These are phyloP conservation scores for Cladobotryum mycophilum DNA, from an alignment of 2,329 filamentous ascomycete species.

Conservation along the genomic window DNA sequence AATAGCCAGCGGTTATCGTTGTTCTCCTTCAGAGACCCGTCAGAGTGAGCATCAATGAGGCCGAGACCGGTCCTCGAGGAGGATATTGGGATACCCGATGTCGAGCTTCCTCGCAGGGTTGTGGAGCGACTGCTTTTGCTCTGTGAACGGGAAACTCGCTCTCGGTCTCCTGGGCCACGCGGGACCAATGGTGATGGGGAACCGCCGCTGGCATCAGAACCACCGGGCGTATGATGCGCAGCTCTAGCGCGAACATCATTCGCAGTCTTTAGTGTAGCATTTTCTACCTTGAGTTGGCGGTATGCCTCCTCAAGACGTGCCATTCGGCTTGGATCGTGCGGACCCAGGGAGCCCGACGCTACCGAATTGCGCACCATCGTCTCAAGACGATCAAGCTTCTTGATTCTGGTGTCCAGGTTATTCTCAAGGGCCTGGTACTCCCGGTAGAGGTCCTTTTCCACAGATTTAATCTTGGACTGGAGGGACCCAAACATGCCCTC, in stretches of 20 bases:
- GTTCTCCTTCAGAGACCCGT: constrained; percentile 11
- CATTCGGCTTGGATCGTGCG: constrained; percentile 41
- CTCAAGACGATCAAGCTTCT: constrained; percentile 84
- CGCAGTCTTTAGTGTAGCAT: constrained; percentile 62
- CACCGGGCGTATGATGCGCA: constrained; percentile 34
- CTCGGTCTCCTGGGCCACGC: constrained; percentile 43
- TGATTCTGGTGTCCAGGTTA: constrained; percentile 69
- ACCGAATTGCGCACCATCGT: constrained; percentile 64
- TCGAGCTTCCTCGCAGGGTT: constrained; percentile 25
- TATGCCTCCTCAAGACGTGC: constrained; percentile 55
- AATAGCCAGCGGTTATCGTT: constrained; percentile 76
- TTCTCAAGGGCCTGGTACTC: constrained; percentile 85
- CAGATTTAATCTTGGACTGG: constrained; percentile 68
- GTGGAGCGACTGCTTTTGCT: constrained; percentile 26
- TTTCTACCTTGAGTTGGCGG: constrained; percentile 57
- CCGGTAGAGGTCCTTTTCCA: constrained; percentile 86
- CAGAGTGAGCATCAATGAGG: constrained; percentile 7
- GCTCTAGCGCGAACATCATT: constrained; percentile 51
- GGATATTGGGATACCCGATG: constrained; percentile 21
- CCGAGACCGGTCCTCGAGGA: constrained; percentile 9
- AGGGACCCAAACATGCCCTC: constrained; percentile 75
- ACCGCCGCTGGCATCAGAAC: constrained; percentile 33
- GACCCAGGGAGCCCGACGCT: constrained; percentile 40
- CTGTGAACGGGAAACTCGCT: constrained; percentile 28
- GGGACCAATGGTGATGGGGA: constrained; percentile 51